A percentile compares a stretch with the other conserved stretches of the same genome.
Evolutionary conservation across 495 filamentous ascomycete species (phyloP).

Genomic region (Staphylotrichum longicolle): DNA sequence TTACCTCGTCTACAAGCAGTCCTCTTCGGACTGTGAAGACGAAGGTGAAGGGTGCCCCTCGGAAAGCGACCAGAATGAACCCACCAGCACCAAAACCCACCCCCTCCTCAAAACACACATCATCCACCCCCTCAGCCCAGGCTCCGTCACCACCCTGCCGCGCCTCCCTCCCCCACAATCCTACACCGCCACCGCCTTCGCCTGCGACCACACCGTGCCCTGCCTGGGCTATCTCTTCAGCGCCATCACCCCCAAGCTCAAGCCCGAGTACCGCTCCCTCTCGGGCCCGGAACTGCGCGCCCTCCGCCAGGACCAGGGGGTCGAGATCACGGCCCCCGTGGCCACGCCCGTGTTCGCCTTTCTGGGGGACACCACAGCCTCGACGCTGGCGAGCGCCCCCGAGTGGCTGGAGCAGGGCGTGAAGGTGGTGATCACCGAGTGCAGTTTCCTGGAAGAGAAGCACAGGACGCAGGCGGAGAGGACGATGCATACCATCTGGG

Average conservation of each 20-base stretch:
- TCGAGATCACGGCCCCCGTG: constrained; percentile 29
- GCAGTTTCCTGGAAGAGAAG: constrained; percentile 37
- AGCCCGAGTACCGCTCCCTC: constrained; percentile 24
- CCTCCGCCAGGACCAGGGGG: constrained; percentile 23
- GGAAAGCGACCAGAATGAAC: neutral
- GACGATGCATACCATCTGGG: constrained; percentile 41
- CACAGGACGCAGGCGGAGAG: constrained; percentile 35
- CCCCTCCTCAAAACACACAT: constrained; percentile 24
- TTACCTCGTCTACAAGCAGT: neutral
- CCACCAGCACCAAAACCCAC: neutral
- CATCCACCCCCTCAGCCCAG: constrained; percentile 27
- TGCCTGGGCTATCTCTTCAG: constrained; percentile 41
- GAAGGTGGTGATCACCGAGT: constrained; percentile 41
- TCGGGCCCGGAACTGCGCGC: constrained; percentile 26
- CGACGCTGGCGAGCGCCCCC: constrained; percentile 25
- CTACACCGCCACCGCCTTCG: constrained; percentile 34
- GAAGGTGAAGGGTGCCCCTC: too few species aligned
- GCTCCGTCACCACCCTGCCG: constrained; percentile 28
- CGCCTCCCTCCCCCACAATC: constrained; percentile 18
- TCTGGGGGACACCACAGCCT: constrained; percentile 39
- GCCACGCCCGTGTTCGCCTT: constrained; percentile 39
- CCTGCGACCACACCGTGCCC: constrained; percentile 40
- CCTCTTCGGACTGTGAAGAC: neutral
- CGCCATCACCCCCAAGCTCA: constrained; percentile 29
- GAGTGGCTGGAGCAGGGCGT: constrained; percentile 28